Evolutionary conservation across 1,284 basidiomycete genomes (phyloP), one percentile per base, ranked within the genome.

Genomic region (Cryptococcus amylolentus): DNA sequence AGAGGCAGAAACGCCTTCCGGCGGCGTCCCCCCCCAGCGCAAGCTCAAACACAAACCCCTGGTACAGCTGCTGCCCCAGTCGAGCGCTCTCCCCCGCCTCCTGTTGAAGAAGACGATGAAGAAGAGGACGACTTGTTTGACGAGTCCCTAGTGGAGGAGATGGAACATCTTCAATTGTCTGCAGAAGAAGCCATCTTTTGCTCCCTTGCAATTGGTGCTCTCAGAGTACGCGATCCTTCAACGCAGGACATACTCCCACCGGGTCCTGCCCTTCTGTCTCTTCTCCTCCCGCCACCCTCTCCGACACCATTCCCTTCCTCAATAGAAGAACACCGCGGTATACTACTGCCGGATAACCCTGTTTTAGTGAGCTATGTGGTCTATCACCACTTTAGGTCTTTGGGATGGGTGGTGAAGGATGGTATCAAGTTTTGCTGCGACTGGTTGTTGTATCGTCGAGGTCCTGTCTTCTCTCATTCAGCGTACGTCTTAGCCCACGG

Each of bases 391-490:
- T 98, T 90, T 72, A 86, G 95, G 20, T 92, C 93, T 2, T 82
- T 98, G 5, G 96, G 96, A n/a, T 98, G 96, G 96, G 89, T 97
- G 16, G 87, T 97, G 59, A 92, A 94, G 75, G 86, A 85, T 26
- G 96, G 96, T 3, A 87, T 96, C 80, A 99, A 99, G 77, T 99
- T 99, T 77, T 97, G 93, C 70, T 88, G 88, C 43, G 96, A 99
- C 70, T 91, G 89, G 78, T 81, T 99, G 14, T 79, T 98, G 35
- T 99, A 99, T 77, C 94, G 93, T 62, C 84, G 88, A 9, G 96
- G 96, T 0, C 94, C 95, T 0, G 91, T 96, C 0, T 98, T 98
- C 73, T 82, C 87, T 3, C 96, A 99, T 73, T 94, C 96, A 18
- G 94, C 97, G 89, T 95, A 70, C 70, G 87, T 80, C 27, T 3